Evolutionary conservation across 2,329 filamentous ascomycete genomes (phyloP), one percentile per base, ranked within the genome.

Genomic region (Orbilia oligospora): DNA sequence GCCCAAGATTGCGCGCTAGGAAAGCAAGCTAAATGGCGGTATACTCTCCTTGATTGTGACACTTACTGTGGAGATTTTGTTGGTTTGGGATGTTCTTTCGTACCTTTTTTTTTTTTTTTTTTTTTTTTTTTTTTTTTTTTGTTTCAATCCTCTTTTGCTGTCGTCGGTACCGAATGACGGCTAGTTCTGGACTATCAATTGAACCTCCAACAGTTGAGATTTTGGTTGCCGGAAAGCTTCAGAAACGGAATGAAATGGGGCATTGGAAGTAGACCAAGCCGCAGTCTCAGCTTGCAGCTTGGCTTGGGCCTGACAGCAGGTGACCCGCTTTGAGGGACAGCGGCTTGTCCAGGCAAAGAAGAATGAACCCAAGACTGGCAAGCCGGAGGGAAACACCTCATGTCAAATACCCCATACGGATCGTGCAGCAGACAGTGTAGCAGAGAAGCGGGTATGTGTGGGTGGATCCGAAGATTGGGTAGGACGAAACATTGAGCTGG

Each of bases 381-480:
- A 61, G 66, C 55, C 48, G 33, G 61, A 61, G 44, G n/a, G 44
- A 56, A 71, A 53, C 41, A 38, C 58, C 58, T 49, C 58, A 63
- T 36, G 70, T 55, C 49, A 66, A 72, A 36, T 68, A 53, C 71
- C 71, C 71, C 53, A 76, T 63, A 76, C 65, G 65, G 56, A 70
- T 76, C 56, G 38, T 76, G 72, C 72, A 70, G 72, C 72, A 66
- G 53, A 44, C 22, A 20, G 72, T 58, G 72, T 70, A 70, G 66
- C 72, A 76, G 46, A 76, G 49, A 70, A 51, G 72, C 72, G 72
- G 71, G 71, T 70, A 66, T 67, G 58, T 75, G 51, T 76, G 71
- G 30, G 65, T 70, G 72, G 65, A 70, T 70, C 66, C 66, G 72
- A 76, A 70, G 72, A 69, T 69, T 75, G 71, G 55, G 71, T 75